phyloP scores from a whole-genome alignment of 2,329 filamentous ascomycete species.

The Arthrobotrys sinensis region DNA sequence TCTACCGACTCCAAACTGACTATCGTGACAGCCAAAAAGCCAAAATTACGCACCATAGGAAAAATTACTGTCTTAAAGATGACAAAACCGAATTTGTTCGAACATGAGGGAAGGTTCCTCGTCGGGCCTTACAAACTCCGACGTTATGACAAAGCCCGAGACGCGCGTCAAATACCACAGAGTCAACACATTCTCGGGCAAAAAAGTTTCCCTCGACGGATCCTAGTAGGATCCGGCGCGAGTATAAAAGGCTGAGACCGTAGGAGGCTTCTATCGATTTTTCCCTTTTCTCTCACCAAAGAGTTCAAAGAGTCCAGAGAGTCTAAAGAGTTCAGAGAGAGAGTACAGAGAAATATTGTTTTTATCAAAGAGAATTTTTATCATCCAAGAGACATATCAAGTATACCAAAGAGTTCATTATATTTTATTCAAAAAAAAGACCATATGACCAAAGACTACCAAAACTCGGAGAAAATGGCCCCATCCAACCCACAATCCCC shows the following conservation, averaged over 20 bases:
- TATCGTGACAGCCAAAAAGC: conserved; percentile 8
- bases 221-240: conserved; percentile 22
- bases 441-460: conserved; percentile 60
- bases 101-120: conserved; percentile 50
- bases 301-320: conserved; percentile 53
- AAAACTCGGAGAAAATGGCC: conserved; percentile 58
- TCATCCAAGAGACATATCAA: conserved; percentile 8
- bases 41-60: conserved; percentile 17
- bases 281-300: conserved; percentile 39
- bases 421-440: conserved; percentile 25
- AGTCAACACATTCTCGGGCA: conserved; percentile 48
- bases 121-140: conserved; percentile 48
- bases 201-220: conserved; percentile 55
- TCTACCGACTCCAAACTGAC: conserved; percentile 28
- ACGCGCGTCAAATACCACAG: conserved; percentile 60
- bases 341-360: conserved; percentile 34
- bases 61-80: conserved; percentile 3
- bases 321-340: conserved; percentile 38
- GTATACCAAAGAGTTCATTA: conserved; percentile 39
- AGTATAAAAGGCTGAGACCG: conserved; percentile 51
- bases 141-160: conserved; percentile 54
- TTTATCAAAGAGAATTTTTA: conserved; percentile 29
- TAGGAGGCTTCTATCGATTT: background rate
- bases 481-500: conserved; percentile 55
- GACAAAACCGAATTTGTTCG: conserved; percentile 41